phyloP scores from a whole-genome alignment of 345 rosid genomes.

The Cardiospermum halicacabum region DNA sequence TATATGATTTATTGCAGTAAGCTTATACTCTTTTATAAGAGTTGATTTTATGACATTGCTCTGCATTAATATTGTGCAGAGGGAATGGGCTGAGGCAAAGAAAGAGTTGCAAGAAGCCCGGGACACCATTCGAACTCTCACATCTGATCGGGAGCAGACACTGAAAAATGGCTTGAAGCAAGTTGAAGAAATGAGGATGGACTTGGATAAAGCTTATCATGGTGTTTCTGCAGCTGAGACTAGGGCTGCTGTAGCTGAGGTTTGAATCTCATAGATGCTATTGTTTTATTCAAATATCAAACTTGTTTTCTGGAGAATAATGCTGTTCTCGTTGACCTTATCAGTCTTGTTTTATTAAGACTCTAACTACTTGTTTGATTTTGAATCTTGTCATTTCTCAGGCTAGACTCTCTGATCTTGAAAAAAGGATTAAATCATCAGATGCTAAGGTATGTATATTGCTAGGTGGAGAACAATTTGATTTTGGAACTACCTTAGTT shows the following conservation, averaged over 20 bases:
- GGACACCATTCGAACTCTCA: conserved; percentile 55
- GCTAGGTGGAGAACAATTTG: not conserved
- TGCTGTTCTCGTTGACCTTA: not conserved
- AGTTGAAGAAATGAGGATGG: conserved; percentile 80
- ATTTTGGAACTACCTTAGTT: not conserved
- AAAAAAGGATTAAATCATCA: conserved; percentile 50
- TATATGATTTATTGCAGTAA: not conserved
- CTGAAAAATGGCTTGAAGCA: conserved; percentile 73
- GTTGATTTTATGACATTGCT: not conserved
- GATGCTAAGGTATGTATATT: conserved; percentile 53
- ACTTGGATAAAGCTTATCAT: conserved; percentile 65
- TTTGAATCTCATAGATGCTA: conserved; percentile 18
- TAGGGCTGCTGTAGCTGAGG: conserved; percentile 91
- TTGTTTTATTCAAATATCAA: conserved; percentile 8
- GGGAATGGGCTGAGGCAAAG: conserved; percentile 96
- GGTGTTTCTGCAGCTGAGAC: conserved; percentile 79
- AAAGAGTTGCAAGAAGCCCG: conserved; percentile 80
- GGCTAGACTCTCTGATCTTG: conserved; percentile 75
- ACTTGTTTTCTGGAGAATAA: not conserved
- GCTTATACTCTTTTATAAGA: not conserved
- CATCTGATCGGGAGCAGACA: conserved; percentile 61
- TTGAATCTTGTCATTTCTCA: conserved; percentile 28
- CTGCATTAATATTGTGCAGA: conserved; percentile 33
- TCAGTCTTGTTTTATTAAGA: not conserved
- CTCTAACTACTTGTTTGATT: not conserved